These are phyloP conservation scores for Ophiostoma novo-ulmi DNA, from an alignment of 2,329 filamentous ascomycete species.

Conservation along the genomic window DNA sequence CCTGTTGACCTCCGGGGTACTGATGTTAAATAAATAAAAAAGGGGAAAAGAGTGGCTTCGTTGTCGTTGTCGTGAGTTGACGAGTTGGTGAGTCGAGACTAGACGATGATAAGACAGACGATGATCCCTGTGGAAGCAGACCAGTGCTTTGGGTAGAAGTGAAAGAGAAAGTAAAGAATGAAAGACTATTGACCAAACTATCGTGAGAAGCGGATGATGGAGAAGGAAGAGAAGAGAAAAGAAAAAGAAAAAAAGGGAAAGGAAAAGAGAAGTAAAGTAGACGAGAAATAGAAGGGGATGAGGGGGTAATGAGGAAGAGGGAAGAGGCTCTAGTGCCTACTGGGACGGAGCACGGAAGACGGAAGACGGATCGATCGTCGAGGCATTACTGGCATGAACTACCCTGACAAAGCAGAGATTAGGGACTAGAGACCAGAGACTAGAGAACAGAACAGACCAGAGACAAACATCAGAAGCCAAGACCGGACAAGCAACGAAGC, in stretches of 20 bases:
- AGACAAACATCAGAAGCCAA: slow-evolving; percentile 11
- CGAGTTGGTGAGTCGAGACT: slow-evolving; percentile 23
- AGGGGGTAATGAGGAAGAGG: neutral
- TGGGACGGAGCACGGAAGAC: neutral
- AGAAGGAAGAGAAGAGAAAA: slow-evolving; percentile 10
- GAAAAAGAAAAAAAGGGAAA: neutral
- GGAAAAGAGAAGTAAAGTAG: neutral
- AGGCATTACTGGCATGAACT: neutral
- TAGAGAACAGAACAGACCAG: neutral
- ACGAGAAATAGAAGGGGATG: neutral
- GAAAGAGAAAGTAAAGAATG: slow-evolving; percentile 28
- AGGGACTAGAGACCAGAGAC: neutral
- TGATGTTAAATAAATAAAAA: slow-evolving; percentile 31
- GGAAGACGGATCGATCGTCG: slow-evolving; percentile 5
- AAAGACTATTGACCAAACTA: slow-evolving; percentile 19
- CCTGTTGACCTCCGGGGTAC: slow-evolving; percentile 34
- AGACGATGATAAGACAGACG: slow-evolving; percentile 30
- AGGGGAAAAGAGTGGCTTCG: slow-evolving; percentile 24
- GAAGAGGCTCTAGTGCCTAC: neutral
- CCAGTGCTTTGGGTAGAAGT: slow-evolving; percentile 45
- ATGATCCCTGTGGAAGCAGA: slow-evolving; percentile 42
- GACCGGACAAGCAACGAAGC: slow-evolving; percentile 15
- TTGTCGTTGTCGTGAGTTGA: neutral
- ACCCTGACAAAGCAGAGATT: neutral
- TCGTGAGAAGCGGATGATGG: slow-evolving; percentile 17